Evolutionary conservation across 2,329 filamentous ascomycete genomes (phyloP), one percentile per base, ranked within the genome.

Genomic region (Pseudogymnoascus sp.): DNA sequence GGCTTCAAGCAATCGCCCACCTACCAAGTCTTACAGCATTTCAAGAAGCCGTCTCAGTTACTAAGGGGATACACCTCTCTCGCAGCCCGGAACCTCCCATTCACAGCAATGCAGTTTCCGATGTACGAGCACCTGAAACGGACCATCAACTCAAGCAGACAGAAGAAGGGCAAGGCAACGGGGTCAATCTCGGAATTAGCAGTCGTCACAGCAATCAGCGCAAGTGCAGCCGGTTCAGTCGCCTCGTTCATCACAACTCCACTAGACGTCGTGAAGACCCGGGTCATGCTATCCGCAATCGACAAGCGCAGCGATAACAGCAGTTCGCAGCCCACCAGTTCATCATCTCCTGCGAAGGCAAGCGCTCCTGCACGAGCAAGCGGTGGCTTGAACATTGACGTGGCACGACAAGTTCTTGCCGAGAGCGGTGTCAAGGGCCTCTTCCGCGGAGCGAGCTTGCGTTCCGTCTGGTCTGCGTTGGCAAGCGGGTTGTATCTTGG

Each of bases 51-150:
- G 68, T 82, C 76, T 67, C 84, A 74, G 63, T 77, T 87, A 9
- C 83, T 84, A 68, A 79, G 80, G 12, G 92, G 92, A 1, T 96
- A 96, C 72, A 87, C 88, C 0, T 90, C 90, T 2, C 80, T 96
- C 0, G 87, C 91, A 4, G 88, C 90, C 1, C 81, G 92, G 2
- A 96, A 96, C 71, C 74, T 96, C 3, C 92, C 92, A 0, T 94
- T 93, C 67, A 96, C 91, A 2, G 91, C 90, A 0, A 79, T 96
- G 67, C 91, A 96, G 70, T 96, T 96, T 67, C 92, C 92, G 4
- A 80, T 94, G 67, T 96, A 94, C 70, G 92, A 96, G 76, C 78
- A 84, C 55, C 69, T 91, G 61, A 86, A 89, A 62, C 73, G 75
- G 38, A 71, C 70, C 4, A 80, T 91, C 9, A 76, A 76, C 63